phyloP scores from a whole-genome alignment of 2,329 filamentous ascomycete genomes.

The Colletotrichum liaoningense region DNA sequence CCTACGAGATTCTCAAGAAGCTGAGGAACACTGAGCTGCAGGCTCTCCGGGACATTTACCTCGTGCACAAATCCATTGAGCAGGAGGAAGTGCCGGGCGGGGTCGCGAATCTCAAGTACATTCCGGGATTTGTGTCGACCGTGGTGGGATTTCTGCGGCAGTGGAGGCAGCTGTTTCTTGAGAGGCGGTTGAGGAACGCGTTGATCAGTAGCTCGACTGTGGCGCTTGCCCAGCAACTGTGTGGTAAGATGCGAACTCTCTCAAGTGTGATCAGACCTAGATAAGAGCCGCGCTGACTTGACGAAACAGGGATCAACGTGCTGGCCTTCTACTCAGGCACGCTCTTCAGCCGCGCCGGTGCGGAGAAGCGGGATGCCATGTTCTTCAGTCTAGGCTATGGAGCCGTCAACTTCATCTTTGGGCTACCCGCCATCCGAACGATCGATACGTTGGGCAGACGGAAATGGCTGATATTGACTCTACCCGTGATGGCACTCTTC shows the following conservation, averaged over 20 bases:
- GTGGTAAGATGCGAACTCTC: conserved; percentile 34
- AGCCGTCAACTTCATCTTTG: conserved; percentile 55
- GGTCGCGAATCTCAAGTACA: not conserved
- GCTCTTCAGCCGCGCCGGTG: conserved; percentile 40
- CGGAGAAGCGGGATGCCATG: conserved; percentile 40
- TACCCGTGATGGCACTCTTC: conserved; percentile 56
- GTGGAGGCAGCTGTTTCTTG: conserved; percentile 43
- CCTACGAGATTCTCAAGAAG: conserved; percentile 46
- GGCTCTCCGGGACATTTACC: conserved; percentile 54
- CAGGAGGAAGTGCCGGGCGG: conserved; percentile 37
- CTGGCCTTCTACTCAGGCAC: conserved; percentile 56
- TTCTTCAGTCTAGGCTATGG: conserved; percentile 49
- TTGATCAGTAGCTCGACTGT: conserved; percentile 46
- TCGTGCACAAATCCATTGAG: conserved; percentile 48
- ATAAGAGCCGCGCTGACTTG: not conserved
- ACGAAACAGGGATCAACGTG: conserved; percentile 45
- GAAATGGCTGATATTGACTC: conserved; percentile 54
- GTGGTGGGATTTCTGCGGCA: conserved; percentile 43
- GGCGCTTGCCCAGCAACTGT: conserved; percentile 46
- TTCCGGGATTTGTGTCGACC: conserved; percentile 20
- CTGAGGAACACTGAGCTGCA: conserved; percentile 54
- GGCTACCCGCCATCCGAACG: conserved; percentile 52
- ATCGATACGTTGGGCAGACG: conserved; percentile 55
- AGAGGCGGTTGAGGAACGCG: conserved; percentile 45
- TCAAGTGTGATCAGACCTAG: not conserved